Conservation (phyloP, 495 filamentous ascomycete genomes). For the Neurospora pannonica region DNA sequence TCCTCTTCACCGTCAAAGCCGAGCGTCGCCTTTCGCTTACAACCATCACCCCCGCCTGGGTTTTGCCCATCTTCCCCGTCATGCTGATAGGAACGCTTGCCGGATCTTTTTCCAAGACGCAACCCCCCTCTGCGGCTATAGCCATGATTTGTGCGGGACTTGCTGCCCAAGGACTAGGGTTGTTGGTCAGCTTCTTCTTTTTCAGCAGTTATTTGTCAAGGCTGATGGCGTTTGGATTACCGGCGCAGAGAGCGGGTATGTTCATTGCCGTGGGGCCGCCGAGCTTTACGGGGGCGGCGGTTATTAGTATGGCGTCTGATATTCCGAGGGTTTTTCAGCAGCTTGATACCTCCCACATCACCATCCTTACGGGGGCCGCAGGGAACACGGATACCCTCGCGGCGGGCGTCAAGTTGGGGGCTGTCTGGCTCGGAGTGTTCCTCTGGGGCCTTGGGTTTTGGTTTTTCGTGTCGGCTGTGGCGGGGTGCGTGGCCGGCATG, state of each 20-base stretch:
- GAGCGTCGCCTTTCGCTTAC: conserved; percentile 24
- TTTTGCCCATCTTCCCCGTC: conserved; percentile 46
- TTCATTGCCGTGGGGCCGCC: conserved; percentile 65
- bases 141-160: conserved; percentile 40
- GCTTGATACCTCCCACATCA: neutral
- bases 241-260: conserved; percentile 49
- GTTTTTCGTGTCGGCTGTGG: conserved; percentile 56
- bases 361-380: neutral
- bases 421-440: conserved; percentile 46
- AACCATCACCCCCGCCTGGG: conserved; percentile 45
- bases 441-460: conserved; percentile 63
- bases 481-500: conserved; percentile 42
- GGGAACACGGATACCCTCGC: conserved; percentile 8
- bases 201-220: conserved; percentile 49
- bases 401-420: conserved; percentile 38
- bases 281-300: conserved; percentile 57
- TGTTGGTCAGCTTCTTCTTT: conserved; percentile 40
- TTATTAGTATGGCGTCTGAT: conserved; percentile 54
- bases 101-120: conserved; percentile 25
- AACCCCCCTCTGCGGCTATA: conserved; percentile 31
- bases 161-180: conserved; percentile 43
- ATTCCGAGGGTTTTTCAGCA: conserved; percentile 16
- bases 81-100: conserved; percentile 46
- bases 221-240: conserved; percentile 52
- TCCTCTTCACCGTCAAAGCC: conserved; percentile 39